Percentiles rank a stretch among this genome's conserved stretches.
Conservation (phyloP, 805 yeast species). For the Yarrowia alimentaria region DNA sequence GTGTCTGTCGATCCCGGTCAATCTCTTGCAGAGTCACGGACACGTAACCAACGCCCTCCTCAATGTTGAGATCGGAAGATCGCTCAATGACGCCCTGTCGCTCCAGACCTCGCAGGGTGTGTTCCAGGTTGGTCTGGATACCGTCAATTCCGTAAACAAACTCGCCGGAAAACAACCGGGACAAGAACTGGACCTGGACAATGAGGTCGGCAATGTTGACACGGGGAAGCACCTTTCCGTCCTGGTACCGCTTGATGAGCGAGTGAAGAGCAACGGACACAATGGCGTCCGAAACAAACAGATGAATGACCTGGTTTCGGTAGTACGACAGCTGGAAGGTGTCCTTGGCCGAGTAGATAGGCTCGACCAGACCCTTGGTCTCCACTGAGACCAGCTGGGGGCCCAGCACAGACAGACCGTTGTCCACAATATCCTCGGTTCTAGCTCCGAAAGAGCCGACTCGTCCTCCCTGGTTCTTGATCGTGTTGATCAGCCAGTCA, state of each 20-base stretch:
- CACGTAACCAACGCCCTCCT: conserved; percentile 30
- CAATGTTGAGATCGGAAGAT: conserved; percentile 32
- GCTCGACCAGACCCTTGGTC: conserved; percentile 40
- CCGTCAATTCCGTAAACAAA: conserved; percentile 44
- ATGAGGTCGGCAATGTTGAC: conserved; percentile 37
- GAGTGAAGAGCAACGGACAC: conserved; percentile 45
- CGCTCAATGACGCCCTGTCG: conserved; percentile 37
- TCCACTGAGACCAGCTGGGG: conserved; percentile 39
- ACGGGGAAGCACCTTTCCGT: conserved; percentile 30
- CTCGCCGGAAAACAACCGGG: conserved; percentile 42
- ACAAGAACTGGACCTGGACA: conserved; percentile 40
- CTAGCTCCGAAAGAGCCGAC: conserved; percentile 41
- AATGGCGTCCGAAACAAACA: conserved; percentile 53
- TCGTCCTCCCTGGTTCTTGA: conserved; percentile 42
- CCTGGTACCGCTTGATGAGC: conserved; percentile 36
- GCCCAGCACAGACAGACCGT: conserved; percentile 44
- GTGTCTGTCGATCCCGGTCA: conserved; percentile 36
- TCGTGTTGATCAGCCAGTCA: conserved; percentile 40
- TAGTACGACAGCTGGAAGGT: conserved; percentile 57
- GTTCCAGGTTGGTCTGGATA: conserved; percentile 38
- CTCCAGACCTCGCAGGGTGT: conserved; percentile 37
- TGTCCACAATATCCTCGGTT: conserved; percentile 40
- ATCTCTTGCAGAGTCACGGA: conserved; percentile 30
- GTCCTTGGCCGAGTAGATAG: conserved; percentile 46
- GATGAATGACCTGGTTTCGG: conserved; percentile 56